These are phyloP conservation scores for Lecanicillium sp. DNA, from an alignment of 2,329 filamentous ascomycete genomes.

Conservation along the genomic window DNA sequence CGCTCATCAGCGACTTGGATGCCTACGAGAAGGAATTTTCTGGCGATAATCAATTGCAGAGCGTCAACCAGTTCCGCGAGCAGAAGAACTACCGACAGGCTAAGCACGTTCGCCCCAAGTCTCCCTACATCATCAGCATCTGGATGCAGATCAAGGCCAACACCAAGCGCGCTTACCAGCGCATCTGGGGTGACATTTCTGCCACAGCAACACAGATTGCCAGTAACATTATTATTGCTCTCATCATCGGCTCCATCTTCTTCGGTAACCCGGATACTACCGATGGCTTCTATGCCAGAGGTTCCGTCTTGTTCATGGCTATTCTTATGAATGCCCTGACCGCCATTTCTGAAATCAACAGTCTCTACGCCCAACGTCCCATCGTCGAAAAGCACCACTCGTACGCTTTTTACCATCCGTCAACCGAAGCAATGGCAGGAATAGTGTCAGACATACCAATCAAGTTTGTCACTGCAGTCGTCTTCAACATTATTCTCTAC, in stretches of 20 bases:
- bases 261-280: conserved; percentile 43
- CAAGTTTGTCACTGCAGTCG: conserved; percentile 41
- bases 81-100: conserved; percentile 44
- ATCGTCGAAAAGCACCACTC: conserved; percentile 42
- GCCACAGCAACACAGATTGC: conserved; percentile 37
- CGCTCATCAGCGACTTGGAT: conserved; percentile 39
- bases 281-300: conserved; percentile 43
- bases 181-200: conserved; percentile 43
- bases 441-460: conserved; percentile 49
- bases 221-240: conserved; percentile 45
- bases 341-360: conserved; percentile 47
- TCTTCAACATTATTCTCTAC: conserved; percentile 51
- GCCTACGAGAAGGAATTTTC: conserved; percentile 39
- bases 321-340: conserved; percentile 51
- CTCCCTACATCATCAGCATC: conserved; percentile 49
- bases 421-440: conserved; percentile 45
- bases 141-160: conserved; percentile 45
- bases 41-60: conserved; percentile 28
- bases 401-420: conserved; percentile 44
- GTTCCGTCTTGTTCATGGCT: conserved; percentile 52
- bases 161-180: conserved; percentile 42
- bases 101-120: conserved; percentile 44
- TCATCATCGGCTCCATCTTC: conserved; percentile 56
- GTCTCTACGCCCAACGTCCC: conserved; percentile 33
- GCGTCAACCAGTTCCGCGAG: conserved; percentile 33